Evolutionary conservation across 495 filamentous ascomycete genomes (phyloP), one percentile per base, ranked within the genome.

Genomic region (Penicillium canariense): DNA sequence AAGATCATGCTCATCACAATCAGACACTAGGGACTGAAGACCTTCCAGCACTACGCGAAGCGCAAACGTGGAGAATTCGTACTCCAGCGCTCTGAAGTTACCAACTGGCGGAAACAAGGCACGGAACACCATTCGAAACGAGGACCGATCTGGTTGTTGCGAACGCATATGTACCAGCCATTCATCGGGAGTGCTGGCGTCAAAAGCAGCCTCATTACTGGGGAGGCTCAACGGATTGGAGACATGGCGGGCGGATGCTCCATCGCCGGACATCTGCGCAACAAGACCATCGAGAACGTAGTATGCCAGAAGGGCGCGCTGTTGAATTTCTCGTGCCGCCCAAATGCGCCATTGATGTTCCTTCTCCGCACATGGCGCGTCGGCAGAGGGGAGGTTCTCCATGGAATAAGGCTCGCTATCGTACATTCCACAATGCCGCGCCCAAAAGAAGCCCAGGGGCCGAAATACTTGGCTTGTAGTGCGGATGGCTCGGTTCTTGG

Each of bases 381-480:
- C 62, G 0, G 63, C 45, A 14, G 68, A 68, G 4, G 75, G 74
- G 1, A 76, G 35, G 22, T 68, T 68, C 23, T 74, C 70, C 52
- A 68, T 50, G 3, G 69, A 68, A 42, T 70, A 75, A 15, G 72
- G 56, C 15, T 66, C 60, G 40, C 68, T 70, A 23, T 77, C 70
- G 28, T 72, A 68, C 65, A 77, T 75, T 8, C 74, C 74, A 49
- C 73, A 78, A 32, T 78, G 72, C 12, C 75, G 61, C 25, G 77
- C 76, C 77, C 77, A 80, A 54, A 74, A 75, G 59, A 80, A 78
- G 6, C 72, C 74, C 0, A 79, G 62, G 0, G 73, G 75, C 6
- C 76, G 76, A 52, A 77, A 78, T 3, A 76, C 71, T 48, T 79
- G 76, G 50, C 72, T 74, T 22, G 76, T 78, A 2, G 70, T 77